A percentile compares a stretch with the other conserved stretches of the same genome.
Conservation (phyloP, 1,284 basidiomycete species). For the Sparassis latifolia region DNA sequence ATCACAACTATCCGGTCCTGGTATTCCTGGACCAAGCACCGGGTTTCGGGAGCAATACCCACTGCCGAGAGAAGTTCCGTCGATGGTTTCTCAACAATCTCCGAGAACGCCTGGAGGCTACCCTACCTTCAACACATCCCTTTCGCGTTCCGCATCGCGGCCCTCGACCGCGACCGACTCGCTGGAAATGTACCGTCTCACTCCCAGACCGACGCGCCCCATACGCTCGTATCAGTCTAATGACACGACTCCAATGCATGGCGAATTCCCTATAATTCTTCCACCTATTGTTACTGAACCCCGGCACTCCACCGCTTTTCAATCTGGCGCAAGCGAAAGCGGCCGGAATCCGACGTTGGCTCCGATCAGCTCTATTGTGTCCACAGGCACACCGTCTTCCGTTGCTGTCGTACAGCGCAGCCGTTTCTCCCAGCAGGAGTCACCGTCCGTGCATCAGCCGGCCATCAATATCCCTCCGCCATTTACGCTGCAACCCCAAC, state of each 20-base stretch:
- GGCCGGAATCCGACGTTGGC: conserved; percentile 2
- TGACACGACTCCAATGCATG: conserved; percentile 4
- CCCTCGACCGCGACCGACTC: conserved; percentile 19
- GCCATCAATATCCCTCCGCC: conserved; percentile 49
- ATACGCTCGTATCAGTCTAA: background rate
- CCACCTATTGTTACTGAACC: conserved; percentile 18
- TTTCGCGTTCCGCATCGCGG: conserved; percentile 1
- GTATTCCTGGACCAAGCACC: conserved; percentile 44
- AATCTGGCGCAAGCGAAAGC: conserved; percentile 4
- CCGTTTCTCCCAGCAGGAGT: conserved; percentile 13
- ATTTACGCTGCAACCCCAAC: conserved; percentile 57
- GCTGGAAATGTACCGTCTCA: conserved; percentile 10
- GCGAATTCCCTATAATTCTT: conserved; percentile 12
- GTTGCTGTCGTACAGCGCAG: conserved; percentile 8
- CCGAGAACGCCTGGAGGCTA: background rate
- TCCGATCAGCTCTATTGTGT: background rate
- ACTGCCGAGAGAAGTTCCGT: conserved; percentile 3
- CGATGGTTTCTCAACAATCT: background rate
- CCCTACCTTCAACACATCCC: background rate
- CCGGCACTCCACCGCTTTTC: conserved; percentile 10
- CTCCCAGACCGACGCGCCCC: conserved; percentile 2
- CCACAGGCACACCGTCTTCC: background rate
- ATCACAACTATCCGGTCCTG: conserved; percentile 48
- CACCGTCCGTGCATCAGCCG: conserved; percentile 38
- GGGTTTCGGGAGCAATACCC: conserved; percentile 10